Conservation (phyloP, 2,329 filamentous ascomycete species). For the Fusarium siculi region DNA sequence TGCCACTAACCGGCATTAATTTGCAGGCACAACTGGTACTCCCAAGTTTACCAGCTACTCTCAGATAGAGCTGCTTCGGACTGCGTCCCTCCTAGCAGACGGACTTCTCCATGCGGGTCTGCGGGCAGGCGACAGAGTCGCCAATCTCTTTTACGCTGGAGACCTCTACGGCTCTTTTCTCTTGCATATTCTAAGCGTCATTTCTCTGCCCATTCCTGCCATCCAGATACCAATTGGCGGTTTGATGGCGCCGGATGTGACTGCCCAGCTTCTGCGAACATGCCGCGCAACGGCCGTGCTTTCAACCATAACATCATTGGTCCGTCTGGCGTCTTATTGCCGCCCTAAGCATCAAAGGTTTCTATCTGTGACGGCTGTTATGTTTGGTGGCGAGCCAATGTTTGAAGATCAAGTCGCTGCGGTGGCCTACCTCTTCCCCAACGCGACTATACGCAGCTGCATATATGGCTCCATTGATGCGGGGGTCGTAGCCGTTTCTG, state of each 20-base stretch:
- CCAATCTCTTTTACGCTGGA: neutral
- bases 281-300: neutral
- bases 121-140: neutral
- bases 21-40: neutral
- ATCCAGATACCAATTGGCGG: neutral
- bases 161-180: neutral
- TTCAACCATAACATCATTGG: neutral
- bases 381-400: conserved; percentile 3
- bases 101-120: neutral
- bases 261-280: neutral
- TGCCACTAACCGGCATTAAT: accelerated
- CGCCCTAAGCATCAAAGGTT: neutral
- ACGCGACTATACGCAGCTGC: neutral
- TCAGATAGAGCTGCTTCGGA: neutral
- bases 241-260: neutral
- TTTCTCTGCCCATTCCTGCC: neutral
- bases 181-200: neutral
- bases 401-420: neutral
- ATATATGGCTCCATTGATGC: conserved; percentile 1
- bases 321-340: neutral
- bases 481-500: neutral
- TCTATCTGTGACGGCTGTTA: neutral
- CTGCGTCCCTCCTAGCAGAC: neutral
- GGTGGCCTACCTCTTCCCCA: neutral
- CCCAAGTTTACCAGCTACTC: neutral